A percentile compares a stretch with the other conserved stretches of the same genome.
Evolutionary conservation across 441 rosid genomes (phyloP).

Genomic region (Erysimum cheiri): DNA sequence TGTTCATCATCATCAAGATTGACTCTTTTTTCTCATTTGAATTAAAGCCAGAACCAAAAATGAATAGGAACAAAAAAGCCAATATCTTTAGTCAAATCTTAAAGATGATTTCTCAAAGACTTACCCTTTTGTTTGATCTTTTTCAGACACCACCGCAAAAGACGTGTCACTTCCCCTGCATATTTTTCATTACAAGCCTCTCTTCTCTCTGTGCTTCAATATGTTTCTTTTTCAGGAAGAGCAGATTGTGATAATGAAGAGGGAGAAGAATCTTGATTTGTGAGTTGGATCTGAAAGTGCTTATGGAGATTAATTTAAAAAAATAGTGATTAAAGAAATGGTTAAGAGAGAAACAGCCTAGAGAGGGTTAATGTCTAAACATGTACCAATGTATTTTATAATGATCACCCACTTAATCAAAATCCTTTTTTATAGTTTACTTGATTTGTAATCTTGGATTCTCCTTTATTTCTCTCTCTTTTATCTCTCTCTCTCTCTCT

Average conservation of each 20-base stretch:
- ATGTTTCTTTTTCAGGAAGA: slow-evolving; percentile 31
- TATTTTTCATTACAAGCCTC: slow-evolving; percentile 36
- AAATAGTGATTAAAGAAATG: slow-evolving; percentile 48
- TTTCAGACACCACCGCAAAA: slow-evolving; percentile 40
- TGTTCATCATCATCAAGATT: slow-evolving; percentile 34
- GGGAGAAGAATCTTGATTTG: slow-evolving; percentile 53
- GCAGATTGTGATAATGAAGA: slow-evolving; percentile 50
- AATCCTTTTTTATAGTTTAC: slow-evolving; percentile 4
- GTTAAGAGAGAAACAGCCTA: slow-evolving; percentile 60
- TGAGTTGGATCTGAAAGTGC: slow-evolving; percentile 64
- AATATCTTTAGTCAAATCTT: slow-evolving; percentile 35
- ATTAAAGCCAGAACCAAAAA: slow-evolving; percentile 26
- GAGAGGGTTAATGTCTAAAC: slow-evolving; percentile 41
- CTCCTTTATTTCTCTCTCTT: slow-evolving; percentile 25
- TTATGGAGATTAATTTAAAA: slow-evolving; percentile 36
- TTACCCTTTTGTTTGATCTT: slow-evolving; percentile 39
- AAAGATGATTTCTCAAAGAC: slow-evolving; percentile 38
- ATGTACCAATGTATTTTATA: slow-evolving; percentile 41
- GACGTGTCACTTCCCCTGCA: slow-evolving; percentile 41
- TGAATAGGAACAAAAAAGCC: slow-evolving; percentile 12
- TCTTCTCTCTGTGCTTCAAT: slow-evolving; percentile 36
- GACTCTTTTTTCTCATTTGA: slow-evolving; percentile 25
- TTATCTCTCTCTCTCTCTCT: slow-evolving; percentile 10
- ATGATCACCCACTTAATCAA: slow-evolving; percentile 45
- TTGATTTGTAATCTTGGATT: slow-evolving; percentile 38